Evolutionary conservation across 768 basidiomycete genomes (phyloP).

Genomic region (Pholiota conissans): DNA sequence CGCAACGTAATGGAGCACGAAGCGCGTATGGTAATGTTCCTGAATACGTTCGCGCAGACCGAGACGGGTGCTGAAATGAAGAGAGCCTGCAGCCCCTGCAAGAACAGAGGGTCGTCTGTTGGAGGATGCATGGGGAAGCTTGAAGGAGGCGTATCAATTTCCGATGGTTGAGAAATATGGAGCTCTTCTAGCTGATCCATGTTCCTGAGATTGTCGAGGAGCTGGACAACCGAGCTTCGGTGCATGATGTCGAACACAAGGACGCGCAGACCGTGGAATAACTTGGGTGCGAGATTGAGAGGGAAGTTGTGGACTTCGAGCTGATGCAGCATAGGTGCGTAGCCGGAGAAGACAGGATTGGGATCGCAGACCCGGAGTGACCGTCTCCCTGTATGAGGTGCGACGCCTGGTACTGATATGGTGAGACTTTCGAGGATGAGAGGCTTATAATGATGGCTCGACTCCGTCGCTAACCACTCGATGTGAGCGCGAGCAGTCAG

Average conservation of each 20-base stretch:
- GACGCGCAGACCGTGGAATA: conserved; percentile 9
- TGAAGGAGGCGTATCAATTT: not conserved
- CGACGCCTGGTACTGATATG: conserved; percentile 6
- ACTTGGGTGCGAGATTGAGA: conserved; percentile 11
- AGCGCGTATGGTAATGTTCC: conserved; percentile 10
- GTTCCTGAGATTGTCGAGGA: conserved; percentile 15
- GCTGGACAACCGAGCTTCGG: conserved; percentile 9
- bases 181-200: conserved; percentile 16
- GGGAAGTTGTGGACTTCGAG: conserved; percentile 13
- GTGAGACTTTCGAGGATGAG: conserved; percentile 15
- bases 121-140: not conserved
- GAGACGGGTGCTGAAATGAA: conserved; percentile 13
- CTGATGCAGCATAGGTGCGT: conserved; percentile 16
- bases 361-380: conserved; percentile 6
- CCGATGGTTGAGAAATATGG: conserved; percentile 9
- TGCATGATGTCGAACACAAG: conserved; percentile 15
- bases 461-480: conserved; percentile 7
- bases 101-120: conserved; percentile 7
- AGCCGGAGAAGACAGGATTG: conserved; percentile 9
- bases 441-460: conserved; percentile 11
- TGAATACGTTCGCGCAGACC: conserved; percentile 17
- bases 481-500: conserved; percentile 10
- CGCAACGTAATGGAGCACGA: conserved; percentile 16
- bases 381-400: not conserved
- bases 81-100: conserved; percentile 12